phyloP scores from a whole-genome alignment of 495 filamentous ascomycete species.

The Cenococcum geophilum region DNA sequence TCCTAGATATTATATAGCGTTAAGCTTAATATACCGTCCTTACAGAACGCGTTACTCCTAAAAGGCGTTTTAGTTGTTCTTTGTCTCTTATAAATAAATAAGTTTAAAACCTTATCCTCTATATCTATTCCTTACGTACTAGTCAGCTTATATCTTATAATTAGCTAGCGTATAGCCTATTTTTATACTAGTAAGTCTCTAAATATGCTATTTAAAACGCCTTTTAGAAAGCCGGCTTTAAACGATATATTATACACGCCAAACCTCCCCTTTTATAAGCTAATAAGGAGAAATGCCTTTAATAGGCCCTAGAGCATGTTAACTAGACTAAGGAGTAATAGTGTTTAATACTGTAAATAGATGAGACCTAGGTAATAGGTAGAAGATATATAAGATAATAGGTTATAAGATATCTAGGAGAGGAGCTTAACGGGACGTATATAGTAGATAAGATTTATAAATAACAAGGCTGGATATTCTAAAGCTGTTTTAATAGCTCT shows the following conservation, averaged over 20 bases:
- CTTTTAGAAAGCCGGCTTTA: neutral
- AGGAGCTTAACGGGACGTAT: neutral
- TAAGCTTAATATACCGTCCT: neutral
- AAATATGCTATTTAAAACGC: slow-evolving; percentile 2
- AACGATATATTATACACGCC: neutral
- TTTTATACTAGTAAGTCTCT: neutral
- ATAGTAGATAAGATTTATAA: neutral
- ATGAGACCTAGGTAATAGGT: slow-evolving; percentile 5
- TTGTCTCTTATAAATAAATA: no score
- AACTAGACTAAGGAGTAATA: neutral
- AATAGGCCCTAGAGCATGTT: slow-evolving; percentile 1
- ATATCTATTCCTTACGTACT: neutral
- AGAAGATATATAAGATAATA: neutral
- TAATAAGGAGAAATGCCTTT: neutral
- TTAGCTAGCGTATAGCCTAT: neutral
- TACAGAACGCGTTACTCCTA: neutral
- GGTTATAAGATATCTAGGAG: no score
- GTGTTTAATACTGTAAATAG: neutral
- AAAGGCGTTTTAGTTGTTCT: neutral
- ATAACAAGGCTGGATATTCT: no score
- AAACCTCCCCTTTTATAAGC: slow-evolving; percentile 1
- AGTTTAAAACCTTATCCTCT: slow-evolving; percentile 1
- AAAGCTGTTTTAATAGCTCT: neutral
- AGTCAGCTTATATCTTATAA: neutral
- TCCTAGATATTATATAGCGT: neutral